phyloP scores from a whole-genome alignment of 2,329 filamentous ascomycete genomes.

The Alternaria metachromatica region DNA sequence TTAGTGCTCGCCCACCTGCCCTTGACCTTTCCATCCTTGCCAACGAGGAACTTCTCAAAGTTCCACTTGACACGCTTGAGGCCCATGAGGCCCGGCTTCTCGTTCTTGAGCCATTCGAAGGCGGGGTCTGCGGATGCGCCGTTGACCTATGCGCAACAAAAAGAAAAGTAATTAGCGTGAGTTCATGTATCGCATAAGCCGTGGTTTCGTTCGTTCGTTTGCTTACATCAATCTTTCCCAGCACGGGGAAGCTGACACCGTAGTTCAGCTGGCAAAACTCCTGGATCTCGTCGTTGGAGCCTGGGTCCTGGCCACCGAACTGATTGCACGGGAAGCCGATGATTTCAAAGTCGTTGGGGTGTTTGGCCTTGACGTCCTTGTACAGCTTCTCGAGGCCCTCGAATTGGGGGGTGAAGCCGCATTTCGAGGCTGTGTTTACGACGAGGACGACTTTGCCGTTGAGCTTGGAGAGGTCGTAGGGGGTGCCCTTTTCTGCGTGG shows the following conservation, averaged over 20 bases:
- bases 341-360: constrained; percentile 81
- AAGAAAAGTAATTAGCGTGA: not conserved
- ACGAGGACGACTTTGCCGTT: constrained; percentile 93
- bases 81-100: constrained; percentile 83
- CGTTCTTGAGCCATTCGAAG: constrained; percentile 74
- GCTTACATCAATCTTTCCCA: constrained; percentile 85
- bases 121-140: constrained; percentile 80
- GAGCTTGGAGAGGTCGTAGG: constrained; percentile 73
- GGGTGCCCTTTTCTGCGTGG: constrained; percentile 72
- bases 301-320: constrained; percentile 90
- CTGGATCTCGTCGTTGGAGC: constrained; percentile 68
- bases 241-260: constrained; percentile 87
- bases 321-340: constrained; percentile 99
- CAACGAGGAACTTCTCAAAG: constrained; percentile 97
- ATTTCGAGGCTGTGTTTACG: constrained; percentile 98
- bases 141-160: constrained; percentile 58
- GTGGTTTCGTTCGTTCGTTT: not conserved
- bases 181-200: not conserved
- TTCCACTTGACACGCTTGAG: constrained; percentile 98
- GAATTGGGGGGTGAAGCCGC: constrained; percentile 97
- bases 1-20: constrained; percentile 85
- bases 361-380: constrained; percentile 71
- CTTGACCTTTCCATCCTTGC: constrained; percentile 83
- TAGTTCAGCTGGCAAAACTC: constrained; percentile 90
- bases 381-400: constrained; percentile 89